Percentiles rank a stretch among this genome's conserved stretches.
phyloP scores from a whole-genome alignment of 306 rosid species.

The Vicia villosa region DNA sequence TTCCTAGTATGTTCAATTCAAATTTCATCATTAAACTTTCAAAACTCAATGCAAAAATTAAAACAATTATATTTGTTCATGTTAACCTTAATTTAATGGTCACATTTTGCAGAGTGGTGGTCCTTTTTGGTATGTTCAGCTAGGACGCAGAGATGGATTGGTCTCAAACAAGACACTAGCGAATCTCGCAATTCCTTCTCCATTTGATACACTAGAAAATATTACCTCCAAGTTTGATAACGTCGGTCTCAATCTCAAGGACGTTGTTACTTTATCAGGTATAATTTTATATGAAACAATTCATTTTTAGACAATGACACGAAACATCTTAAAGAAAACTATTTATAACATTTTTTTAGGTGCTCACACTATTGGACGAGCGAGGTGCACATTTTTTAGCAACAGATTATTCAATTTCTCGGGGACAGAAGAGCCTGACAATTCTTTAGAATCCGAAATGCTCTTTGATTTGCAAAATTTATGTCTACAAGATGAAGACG shows the following conservation, averaged over 20 bases:
- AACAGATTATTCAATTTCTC: constrained; percentile 66
- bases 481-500: constrained; percentile 58
- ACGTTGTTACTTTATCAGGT: constrained; percentile 72
- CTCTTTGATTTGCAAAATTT: constrained; percentile 48
- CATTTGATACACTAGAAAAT: constrained; percentile 42
- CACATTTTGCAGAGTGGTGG: constrained; percentile 68
- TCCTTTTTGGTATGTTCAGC: constrained; percentile 59
- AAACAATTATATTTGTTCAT: not conserved
- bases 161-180: constrained; percentile 58
- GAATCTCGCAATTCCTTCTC: constrained; percentile 56
- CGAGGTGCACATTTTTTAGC: constrained; percentile 61
- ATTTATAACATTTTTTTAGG: constrained; percentile 41
- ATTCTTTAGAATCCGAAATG: constrained; percentile 48
- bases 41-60: not conserved
- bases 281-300: not conserved
- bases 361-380: constrained; percentile 66
- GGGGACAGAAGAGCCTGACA: constrained; percentile 50
- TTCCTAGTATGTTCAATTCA: constrained; percentile 49
- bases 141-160: constrained; percentile 76
- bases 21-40: not conserved
- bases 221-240: constrained; percentile 54
- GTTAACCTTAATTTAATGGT: constrained; percentile 15
- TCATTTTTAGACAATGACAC: too few species aligned
- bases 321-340: too few species aligned
- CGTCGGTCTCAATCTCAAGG: constrained; percentile 58